phyloP scores from a whole-genome alignment of 345 rosid genomes.

The Limnanthes douglasii region DNA sequence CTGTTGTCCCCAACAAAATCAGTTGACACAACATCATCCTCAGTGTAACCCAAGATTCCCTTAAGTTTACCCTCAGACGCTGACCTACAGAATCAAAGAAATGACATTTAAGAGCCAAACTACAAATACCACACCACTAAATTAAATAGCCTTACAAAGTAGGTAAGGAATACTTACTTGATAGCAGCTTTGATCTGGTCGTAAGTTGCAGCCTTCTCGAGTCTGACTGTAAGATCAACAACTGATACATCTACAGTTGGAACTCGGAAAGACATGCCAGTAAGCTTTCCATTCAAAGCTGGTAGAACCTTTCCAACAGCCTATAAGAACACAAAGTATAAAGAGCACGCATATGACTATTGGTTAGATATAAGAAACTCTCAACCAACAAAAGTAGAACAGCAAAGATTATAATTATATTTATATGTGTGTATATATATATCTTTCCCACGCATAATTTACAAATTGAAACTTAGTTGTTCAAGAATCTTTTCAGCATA shows the following conservation, averaged over 20 bases:
- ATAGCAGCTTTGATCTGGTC: conserved; percentile 60
- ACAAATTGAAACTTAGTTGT: too few species aligned
- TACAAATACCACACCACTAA: neutral
- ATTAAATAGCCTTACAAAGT: neutral
- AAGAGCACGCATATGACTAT: neutral
- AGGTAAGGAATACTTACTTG: neutral
- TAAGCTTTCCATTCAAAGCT: conserved; percentile 56
- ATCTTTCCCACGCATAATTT: too few species aligned
- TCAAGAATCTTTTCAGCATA: neutral
- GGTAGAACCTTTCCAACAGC: conserved; percentile 89
- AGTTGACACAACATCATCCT: conserved; percentile 79
- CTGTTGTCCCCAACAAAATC: conserved; percentile 78
- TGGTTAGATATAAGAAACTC: too few species aligned
- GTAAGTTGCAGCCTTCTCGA: conserved; percentile 57
- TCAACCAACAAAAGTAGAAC: neutral
- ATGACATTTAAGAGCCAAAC: neutral
- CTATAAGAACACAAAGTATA: conserved; percentile 7
- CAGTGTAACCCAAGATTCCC: conserved; percentile 79
- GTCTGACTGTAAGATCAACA: conserved; percentile 80
- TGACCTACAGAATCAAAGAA: too few species aligned
- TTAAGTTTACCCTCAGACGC: conserved; percentile 62
- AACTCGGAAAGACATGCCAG: conserved; percentile 97
- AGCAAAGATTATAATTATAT: too few species aligned
- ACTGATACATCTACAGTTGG: conserved; percentile 88
- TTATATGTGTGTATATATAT: too few species aligned